phyloP scores from a whole-genome alignment of 306 rosid genomes.

The Cicer yamashitae region DNA sequence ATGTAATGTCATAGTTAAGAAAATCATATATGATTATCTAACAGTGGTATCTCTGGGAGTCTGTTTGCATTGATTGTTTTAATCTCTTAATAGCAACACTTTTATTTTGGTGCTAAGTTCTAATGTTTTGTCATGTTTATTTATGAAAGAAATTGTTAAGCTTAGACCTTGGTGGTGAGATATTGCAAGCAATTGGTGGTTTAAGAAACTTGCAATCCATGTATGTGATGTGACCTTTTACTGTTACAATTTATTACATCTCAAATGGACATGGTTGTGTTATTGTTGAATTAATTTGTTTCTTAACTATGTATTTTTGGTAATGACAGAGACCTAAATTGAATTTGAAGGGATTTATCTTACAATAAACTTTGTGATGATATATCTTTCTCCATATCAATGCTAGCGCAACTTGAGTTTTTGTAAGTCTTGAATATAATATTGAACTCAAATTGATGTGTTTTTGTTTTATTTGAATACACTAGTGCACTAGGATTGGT shows the following conservation, averaged over 20 bases:
- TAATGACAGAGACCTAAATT: slow-evolving; percentile 51
- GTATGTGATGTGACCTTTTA: slow-evolving; percentile 48
- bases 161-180: slow-evolving; percentile 85
- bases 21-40: slow-evolving; percentile 8
- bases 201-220: slow-evolving; percentile 63
- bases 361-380: slow-evolving; percentile 76
- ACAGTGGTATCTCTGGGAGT: slow-evolving; percentile 76
- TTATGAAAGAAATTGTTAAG: slow-evolving; percentile 72
- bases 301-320: background rate
- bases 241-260: background rate
- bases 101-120: background rate
- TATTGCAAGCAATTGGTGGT: slow-evolving; percentile 84
- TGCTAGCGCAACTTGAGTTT: slow-evolving; percentile 79
- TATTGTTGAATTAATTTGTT: background rate
- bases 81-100: background rate
- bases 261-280: too few species aligned
- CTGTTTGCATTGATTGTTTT: background rate
- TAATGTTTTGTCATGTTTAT: background rate
- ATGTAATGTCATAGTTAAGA: too few species aligned
- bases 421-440: slow-evolving; percentile 53
- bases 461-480: background rate
- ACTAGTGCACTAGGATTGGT: too few species aligned
- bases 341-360: slow-evolving; percentile 71
- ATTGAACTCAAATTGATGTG: slow-evolving; percentile 43
- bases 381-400: slow-evolving; percentile 78